Evolutionary conservation across 257 asterid species (phyloP), one percentile per base, ranked within the genome.

Genomic region (Penstemon davidsonii): DNA sequence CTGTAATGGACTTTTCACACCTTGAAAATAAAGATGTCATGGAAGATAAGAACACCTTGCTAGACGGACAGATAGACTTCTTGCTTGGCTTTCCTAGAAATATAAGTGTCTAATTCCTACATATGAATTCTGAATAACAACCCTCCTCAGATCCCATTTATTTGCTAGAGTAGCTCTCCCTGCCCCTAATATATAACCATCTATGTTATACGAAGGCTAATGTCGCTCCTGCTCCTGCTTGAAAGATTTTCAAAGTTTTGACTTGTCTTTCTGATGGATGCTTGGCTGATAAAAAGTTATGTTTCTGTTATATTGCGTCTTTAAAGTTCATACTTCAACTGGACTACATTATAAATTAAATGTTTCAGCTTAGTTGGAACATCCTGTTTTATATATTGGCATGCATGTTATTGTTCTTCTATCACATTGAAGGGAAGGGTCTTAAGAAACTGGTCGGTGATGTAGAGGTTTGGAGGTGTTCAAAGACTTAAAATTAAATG

Each of bases 401-500:
- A 47, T 51, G 39, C 15, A 58, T 60, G 37, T 72, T 59, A 64
- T 71, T 70, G 60, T 73, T 66, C 59, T 67, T 79, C 65, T 74
- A 74, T 55, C 71, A 55, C 73, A 42, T 78, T 78, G 81, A 90
- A 93, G 99, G 89, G 74, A 90, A 87, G 77, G 91, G 88, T 79
- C 70, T 90, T 47, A 73, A 82, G 80, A 88, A 88, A 75, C 78
- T 84, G 73, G 83, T 83, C 62, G 87, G 90, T 67, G 82, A 75
- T 80, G 75, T 69, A 74, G 95, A 90, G 97, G 99, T 91, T 82
- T 78, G 75, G 73, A 64, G 71, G 74, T 70, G 55, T 56, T 64
- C 62, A 71, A 71, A 38, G 60, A 39, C 49, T 49, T 40, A 61
- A 54, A 62, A 56, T 64, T 73, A 25, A 52, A 8, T 67, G 74